Conservation (phyloP, 352 stramenopile species). For the Halophytophthora polymorphica region DNA sequence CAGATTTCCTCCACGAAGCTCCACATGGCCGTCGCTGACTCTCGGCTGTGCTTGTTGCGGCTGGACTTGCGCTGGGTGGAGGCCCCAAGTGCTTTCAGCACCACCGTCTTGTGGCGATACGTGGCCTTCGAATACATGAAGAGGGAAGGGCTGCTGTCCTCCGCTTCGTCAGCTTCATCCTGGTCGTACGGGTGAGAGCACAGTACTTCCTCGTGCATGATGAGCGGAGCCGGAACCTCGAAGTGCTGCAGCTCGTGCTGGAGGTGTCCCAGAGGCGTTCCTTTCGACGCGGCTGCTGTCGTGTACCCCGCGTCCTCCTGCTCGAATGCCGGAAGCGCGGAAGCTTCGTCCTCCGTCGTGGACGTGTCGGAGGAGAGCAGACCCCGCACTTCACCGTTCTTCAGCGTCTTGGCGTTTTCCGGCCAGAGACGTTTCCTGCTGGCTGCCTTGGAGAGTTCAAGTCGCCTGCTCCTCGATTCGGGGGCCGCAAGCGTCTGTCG, state of each 20-base stretch:
- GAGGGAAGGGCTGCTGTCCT: slow-evolving; percentile 5
- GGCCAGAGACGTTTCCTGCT: slow-evolving; percentile 19
- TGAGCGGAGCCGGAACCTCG: slow-evolving; percentile 12
- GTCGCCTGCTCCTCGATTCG: slow-evolving; percentile 6
- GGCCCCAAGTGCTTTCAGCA: slow-evolving; percentile 18
- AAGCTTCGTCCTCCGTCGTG: slow-evolving; percentile 10
- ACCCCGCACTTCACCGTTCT: slow-evolving; percentile 17
- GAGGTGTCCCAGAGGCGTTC: slow-evolving; percentile 10
- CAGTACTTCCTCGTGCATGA: slow-evolving; percentile 8
- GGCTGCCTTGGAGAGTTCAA: slow-evolving; percentile 5
- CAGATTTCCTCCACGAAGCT: slow-evolving; percentile 25
- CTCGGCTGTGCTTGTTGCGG: background rate
- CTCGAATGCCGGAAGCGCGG: slow-evolving; percentile 13
- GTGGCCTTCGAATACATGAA: slow-evolving; percentile 28
- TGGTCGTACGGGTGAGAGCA: background rate
- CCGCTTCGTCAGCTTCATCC: background rate
- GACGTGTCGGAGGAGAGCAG: slow-evolving; percentile 19
- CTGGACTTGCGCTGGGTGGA: background rate
- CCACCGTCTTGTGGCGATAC: slow-evolving; percentile 16
- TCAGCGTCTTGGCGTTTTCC: slow-evolving; percentile 10
- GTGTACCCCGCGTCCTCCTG: slow-evolving; percentile 1
- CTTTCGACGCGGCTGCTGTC: slow-evolving; percentile 1
- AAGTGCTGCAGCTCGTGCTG: slow-evolving; percentile 13
- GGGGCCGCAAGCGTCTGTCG: slow-evolving; percentile 10
- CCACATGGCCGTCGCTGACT: slow-evolving; percentile 6